Evolutionary conservation across 768 basidiomycete species (phyloP).

Genomic region (Amanita polypyramis): DNA sequence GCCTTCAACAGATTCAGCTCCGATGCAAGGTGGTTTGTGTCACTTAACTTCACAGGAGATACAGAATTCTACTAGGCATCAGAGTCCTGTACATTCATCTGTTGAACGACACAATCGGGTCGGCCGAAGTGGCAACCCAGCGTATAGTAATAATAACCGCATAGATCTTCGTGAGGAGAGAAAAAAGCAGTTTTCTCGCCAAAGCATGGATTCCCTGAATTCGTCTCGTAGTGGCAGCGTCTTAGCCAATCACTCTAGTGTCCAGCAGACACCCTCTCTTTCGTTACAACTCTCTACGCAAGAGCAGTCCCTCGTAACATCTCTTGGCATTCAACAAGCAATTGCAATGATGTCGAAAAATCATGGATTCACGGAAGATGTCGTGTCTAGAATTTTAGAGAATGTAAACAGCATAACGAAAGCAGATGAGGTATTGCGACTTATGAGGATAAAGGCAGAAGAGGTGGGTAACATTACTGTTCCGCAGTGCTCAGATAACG

Average conservation of each 20-base stretch:
- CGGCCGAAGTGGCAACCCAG: neutral
- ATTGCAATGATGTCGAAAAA: slow-evolving; percentile 32
- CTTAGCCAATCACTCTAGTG: neutral
- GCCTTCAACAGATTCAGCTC: neutral
- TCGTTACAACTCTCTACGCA: slow-evolving; percentile 4
- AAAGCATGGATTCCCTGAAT: neutral
- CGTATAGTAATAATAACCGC: neutral
- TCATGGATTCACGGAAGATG: slow-evolving; percentile 30
- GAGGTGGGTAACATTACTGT: slow-evolving; percentile 1
- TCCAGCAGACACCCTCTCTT: neutral
- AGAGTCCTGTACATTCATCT: neutral
- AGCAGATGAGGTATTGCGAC: slow-evolving; percentile 26
- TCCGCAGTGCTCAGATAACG: neutral
- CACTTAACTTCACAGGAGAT: neutral
- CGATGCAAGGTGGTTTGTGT: neutral
- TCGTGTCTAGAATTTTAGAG: slow-evolving; percentile 29
- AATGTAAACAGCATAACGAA: slow-evolving; percentile 22
- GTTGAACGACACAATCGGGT: neutral
- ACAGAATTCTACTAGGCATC: neutral
- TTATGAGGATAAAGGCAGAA: slow-evolving; percentile 29
- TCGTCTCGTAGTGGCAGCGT: neutral
- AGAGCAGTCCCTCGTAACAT: slow-evolving; percentile 3
- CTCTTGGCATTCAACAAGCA: slow-evolving; percentile 15
- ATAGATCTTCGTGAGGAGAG: slow-evolving; percentile 2
- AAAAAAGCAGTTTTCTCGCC: neutral